Base-by-base conservation (phyloP, 805 yeast genomes). In the Nematodospora valgi region DNA sequence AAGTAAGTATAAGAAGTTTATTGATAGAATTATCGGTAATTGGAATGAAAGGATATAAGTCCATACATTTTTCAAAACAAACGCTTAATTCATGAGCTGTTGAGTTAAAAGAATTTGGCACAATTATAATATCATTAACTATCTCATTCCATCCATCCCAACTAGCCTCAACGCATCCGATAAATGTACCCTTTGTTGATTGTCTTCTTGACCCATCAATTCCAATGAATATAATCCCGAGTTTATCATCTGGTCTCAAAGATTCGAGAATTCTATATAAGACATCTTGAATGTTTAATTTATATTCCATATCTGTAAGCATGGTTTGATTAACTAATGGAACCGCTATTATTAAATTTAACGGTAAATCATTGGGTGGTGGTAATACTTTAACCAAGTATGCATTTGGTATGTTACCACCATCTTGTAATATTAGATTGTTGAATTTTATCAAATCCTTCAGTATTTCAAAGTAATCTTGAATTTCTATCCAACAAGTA, bases 121-220 rank as follows among this genome's bases (percentile, higher is more conserved):
- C 14, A 9, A 66, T 57, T 24, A 55, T 46, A 6, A 73, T 38
- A 7, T 58, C 66, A n/a, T 56, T 52, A 16, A 72, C 45, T 15
- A 74, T 46, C 4, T 63, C 64, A 22, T 58, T 58, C 76, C 80
- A 73, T 1, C 76, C 77, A 9, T 58, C 53, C 80, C 80, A 76
- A 4, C 44, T 43, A 10, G 62, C 52, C 12, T 56, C 51, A 0
- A 68, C 61, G 47, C 72, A 65, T 3, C 80, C 80, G 27, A 71
- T 54, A 42, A 66, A 75, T 1, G 73, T 63, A 0, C 75, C 72
- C 21, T 45, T 45, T 17, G 56, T 50, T 6, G 64, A 59, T n/a
- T 54, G 49, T 23, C 36, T 41, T 6, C 75, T 66, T 6, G 41
- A 39, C 1, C 72, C 71, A 47, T 72, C 65, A 32, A 65, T 56